These are phyloP conservation scores for Cercis canadensis DNA, from an alignment of 306 rosid species.

Conservation along the genomic window DNA sequence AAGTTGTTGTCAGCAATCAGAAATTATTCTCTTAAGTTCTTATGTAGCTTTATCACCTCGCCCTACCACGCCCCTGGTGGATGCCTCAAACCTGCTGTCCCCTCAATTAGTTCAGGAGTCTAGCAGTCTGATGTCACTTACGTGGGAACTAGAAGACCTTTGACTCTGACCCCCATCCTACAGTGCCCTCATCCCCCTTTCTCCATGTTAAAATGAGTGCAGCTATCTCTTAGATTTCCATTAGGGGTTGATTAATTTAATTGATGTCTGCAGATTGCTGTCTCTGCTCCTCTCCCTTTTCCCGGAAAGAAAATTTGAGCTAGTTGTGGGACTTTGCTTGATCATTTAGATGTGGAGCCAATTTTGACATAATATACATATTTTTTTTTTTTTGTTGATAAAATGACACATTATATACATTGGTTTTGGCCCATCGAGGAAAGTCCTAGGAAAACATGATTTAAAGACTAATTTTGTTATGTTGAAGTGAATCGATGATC, in stretches of 20 bases:
- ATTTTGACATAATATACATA: too few species aligned
- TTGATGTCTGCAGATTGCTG: background rate
- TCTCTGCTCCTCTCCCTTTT: too few species aligned
- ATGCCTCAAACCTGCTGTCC: background rate
- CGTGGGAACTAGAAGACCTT: conserved; percentile 9
- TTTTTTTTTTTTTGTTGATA: too few species aligned
- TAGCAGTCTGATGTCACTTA: conserved; percentile 4
- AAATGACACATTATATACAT: background rate
- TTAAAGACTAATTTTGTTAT: conserved; percentile 6
- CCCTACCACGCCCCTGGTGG: background rate
- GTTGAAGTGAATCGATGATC: conserved; percentile 5
- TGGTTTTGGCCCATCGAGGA: background rate
- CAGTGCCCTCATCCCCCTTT: too few species aligned
- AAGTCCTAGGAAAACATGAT: conserved; percentile 5
- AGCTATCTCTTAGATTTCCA: background rate
- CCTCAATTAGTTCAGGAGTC: conserved; percentile 11
- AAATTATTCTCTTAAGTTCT: background rate
- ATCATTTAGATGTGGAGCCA: background rate
- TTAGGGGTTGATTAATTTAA: background rate
- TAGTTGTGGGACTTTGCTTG: conserved; percentile 7
- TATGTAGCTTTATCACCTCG: background rate
- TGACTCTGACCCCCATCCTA: background rate
- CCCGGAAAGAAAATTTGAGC: background rate
- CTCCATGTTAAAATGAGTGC: background rate
- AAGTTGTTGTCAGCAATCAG: background rate